Evolutionary conservation across 179 eudicot species (phyloP).

Genomic region (Nepenthes alata): DNA sequence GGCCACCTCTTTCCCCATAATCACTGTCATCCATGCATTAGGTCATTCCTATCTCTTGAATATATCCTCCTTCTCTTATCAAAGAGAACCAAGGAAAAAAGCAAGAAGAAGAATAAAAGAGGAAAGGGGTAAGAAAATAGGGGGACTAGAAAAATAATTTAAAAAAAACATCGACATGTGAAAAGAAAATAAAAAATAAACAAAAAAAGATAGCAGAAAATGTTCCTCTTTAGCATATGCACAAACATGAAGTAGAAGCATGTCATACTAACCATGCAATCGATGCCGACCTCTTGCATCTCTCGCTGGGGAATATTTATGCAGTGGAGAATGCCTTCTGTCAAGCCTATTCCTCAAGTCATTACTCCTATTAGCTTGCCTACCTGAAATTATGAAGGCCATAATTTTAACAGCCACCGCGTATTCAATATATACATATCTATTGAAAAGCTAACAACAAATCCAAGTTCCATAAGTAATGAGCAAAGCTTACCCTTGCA

Average conservation of each 20-base stretch:
- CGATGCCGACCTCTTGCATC: slow-evolving; percentile 36
- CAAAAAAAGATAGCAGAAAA: too few relatives aligned
- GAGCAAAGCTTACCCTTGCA: slow-evolving; percentile 60
- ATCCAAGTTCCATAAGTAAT: slow-evolving; percentile 13
- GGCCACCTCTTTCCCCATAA: too few relatives aligned
- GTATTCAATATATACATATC: background rate
- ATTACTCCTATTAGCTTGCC: slow-evolving; percentile 35
- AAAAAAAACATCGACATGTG: background rate
- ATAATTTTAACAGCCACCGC: slow-evolving; percentile 11
- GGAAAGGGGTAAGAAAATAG: slow-evolving; percentile 1
- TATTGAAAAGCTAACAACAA: slow-evolving; percentile 5
- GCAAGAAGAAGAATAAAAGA: slow-evolving; percentile 4
- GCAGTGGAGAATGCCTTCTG: slow-evolving; percentile 57
- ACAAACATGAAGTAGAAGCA: slow-evolving; percentile 7
- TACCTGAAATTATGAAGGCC: slow-evolving; percentile 32
- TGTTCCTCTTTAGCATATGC: too few relatives aligned
- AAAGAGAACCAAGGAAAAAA: background rate
- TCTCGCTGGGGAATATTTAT: slow-evolving; percentile 47
- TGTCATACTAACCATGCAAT: slow-evolving; percentile 39
- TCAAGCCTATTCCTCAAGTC: slow-evolving; percentile 75
- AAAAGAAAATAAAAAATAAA: background rate
- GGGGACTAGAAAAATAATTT: background rate
- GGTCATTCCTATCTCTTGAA: too few relatives aligned
- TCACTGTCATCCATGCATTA: too few relatives aligned
- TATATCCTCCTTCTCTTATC: background rate